These are phyloP conservation scores for Hibiscus tridactylites DNA, from an alignment of 345 rosid species.

Conservation along the genomic window DNA sequence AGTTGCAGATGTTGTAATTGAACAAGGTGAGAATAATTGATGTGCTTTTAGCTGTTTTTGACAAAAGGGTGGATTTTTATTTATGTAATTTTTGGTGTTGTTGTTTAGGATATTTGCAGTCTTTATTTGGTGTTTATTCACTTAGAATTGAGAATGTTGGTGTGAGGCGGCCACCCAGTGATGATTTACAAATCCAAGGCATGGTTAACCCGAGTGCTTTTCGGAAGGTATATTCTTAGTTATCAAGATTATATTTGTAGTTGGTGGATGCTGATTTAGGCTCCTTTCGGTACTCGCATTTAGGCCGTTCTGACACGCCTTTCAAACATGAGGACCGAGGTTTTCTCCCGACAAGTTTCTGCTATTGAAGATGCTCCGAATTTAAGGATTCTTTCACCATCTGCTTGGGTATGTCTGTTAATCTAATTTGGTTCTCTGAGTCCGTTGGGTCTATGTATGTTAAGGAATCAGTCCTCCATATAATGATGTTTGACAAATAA, in stretches of 20 bases:
- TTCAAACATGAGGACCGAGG: slow-evolving; percentile 50
- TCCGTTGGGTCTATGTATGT: neutral
- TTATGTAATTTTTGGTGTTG: neutral
- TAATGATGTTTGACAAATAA: neutral
- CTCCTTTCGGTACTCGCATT: neutral
- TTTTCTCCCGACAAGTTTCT: slow-evolving; percentile 35
- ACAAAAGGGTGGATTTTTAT: neutral
- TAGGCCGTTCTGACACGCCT: slow-evolving; percentile 55
- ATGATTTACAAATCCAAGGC: slow-evolving; percentile 62
- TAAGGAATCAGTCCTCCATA: neutral
- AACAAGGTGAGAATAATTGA: slow-evolving; percentile 41
- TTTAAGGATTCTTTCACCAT: slow-evolving; percentile 30
- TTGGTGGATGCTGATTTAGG: neutral
- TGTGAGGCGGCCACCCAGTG: slow-evolving; percentile 56
- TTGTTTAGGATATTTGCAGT: slow-evolving; percentile 58
- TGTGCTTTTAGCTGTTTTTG: neutral
- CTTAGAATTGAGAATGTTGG: slow-evolving; percentile 64
- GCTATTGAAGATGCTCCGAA: slow-evolving; percentile 42
- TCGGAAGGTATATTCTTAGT: slow-evolving; percentile 35
- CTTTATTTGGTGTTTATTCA: slow-evolving; percentile 62
- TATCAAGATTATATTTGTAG: neutral
- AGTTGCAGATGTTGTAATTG: slow-evolving; percentile 52
- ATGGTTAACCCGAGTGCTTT: slow-evolving; percentile 56
- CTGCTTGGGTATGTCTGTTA: slow-evolving; percentile 23
- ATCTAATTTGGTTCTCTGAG: neutral